Evolutionary conservation across 768 basidiomycete genomes (phyloP), one percentile per base, ranked within the genome.

Genomic region (Tephrocybe sp.): DNA sequence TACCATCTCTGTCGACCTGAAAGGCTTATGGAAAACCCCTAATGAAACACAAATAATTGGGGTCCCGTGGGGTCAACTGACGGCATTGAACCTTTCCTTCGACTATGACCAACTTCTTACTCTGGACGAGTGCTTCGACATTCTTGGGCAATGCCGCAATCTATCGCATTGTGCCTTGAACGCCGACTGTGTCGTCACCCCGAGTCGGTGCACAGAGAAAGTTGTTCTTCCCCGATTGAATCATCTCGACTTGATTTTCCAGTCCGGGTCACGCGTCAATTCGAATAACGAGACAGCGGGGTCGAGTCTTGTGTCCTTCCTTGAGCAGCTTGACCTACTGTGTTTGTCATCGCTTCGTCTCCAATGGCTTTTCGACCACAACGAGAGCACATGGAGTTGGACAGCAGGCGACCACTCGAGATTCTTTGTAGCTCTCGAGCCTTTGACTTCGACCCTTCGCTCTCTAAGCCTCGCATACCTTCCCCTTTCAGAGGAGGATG

Each of bases 21-120:
- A 59, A 19, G 69, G 68, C 1, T 38, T 42, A 22, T 62, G 59
- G 60, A 48, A 44, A 19, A 38, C 62, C 5, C 47, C 60, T 22
- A 47, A 71, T 32, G 55, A 68, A 31, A 39, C 71, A 21, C 56
- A 55, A 8, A 32, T 53, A 12, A 38, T 66, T 12, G 59, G 62
- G 13, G 58, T 76, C 26, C 68, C 71, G 28, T 78, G 75, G 73
- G 48, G 49, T n/a, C 74, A 72, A 48, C 60, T 77, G 11, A 68
- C 71, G 0, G 47, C 43, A 16, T 41, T 78, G 9, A 62, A 73
- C 56, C 64, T 77, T 15, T 67, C 67, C 50, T 49, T 69, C 6
- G 70, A 70, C 46, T 57, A 60, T 28, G 55, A 60, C n/a, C 53
- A 64, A 22, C 48, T 71, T 25, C 64, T 69, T 30, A 66, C 65